A percentile compares a stretch with the other conserved stretches of the same genome.
phyloP scores from a whole-genome alignment of 2,329 filamentous ascomycete genomes.

The Neoarthrinium moseri region DNA sequence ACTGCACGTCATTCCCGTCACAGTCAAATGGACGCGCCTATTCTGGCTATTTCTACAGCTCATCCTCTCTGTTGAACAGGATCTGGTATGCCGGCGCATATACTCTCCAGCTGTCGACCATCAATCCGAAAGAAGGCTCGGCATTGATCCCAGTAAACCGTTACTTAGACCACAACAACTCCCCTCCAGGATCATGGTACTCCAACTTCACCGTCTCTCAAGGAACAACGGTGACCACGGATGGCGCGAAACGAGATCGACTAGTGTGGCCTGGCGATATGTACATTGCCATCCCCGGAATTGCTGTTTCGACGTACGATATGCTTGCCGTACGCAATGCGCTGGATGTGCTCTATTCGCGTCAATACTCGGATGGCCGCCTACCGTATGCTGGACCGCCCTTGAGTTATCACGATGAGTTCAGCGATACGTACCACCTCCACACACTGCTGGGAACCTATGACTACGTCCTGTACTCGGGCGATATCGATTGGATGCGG shows the following conservation, averaged over 20 bases:
- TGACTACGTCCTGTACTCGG: slow-evolving; percentile 54
- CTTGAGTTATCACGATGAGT: slow-evolving; percentile 20
- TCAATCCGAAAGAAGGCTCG: slow-evolving; percentile 20
- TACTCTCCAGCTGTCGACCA: slow-evolving; percentile 34
- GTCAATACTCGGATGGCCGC: slow-evolving; percentile 41
- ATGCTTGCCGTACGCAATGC: slow-evolving; percentile 48
- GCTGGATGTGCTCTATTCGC: slow-evolving; percentile 44
- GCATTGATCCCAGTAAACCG: slow-evolving; percentile 15
- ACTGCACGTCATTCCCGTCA: slow-evolving; percentile 38
- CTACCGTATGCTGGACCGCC: slow-evolving; percentile 51
- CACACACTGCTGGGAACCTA: slow-evolving; percentile 55
- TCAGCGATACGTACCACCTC: slow-evolving; percentile 50
- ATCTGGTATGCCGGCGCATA: slow-evolving; percentile 53
- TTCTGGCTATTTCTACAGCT: slow-evolving; percentile 52
- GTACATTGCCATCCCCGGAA: slow-evolving; percentile 52
- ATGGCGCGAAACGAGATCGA: slow-evolving; percentile 59
- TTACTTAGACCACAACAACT: slow-evolving; percentile 12
- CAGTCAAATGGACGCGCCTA: slow-evolving; percentile 43
- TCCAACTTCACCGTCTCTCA: slow-evolving; percentile 31
- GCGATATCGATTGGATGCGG: slow-evolving; percentile 38
- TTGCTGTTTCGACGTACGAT: slow-evolving; percentile 54
- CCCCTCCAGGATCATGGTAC: slow-evolving; percentile 24
- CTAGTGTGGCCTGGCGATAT: slow-evolving; percentile 63
- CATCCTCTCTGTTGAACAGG: slow-evolving; percentile 48
- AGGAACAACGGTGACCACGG: slow-evolving; percentile 32